These are phyloP conservation scores for Paratinospora sagittata DNA, from an alignment of 164 flowering plant species.

Conservation along the genomic window DNA sequence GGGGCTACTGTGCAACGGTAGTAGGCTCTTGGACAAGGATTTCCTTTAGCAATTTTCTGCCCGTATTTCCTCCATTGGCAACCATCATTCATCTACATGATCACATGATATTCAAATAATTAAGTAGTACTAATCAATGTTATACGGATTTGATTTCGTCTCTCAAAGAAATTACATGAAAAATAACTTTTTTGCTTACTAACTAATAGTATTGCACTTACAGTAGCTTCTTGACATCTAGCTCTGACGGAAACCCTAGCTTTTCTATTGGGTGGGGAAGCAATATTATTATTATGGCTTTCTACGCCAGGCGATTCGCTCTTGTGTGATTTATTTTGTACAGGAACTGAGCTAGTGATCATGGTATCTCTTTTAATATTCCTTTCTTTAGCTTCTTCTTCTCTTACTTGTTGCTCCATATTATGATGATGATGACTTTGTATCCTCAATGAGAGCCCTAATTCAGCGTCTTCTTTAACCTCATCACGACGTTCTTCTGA, in stretches of 20 bases:
- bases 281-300: conserved; percentile 2
- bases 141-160: neutral
- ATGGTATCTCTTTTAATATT: conserved; percentile 9
- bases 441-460: conserved; percentile 55
- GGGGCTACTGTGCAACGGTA: conserved; percentile 73
- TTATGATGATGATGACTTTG: conserved; percentile 15
- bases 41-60: conserved; percentile 70
- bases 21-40: conserved; percentile 77
- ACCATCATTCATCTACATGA: conserved; percentile 71
- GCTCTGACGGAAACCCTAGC: conserved; percentile 86
- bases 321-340: conserved; percentile 23
- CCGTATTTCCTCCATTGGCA: conserved; percentile 88
- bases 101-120: no score
- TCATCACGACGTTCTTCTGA: conserved; percentile 21
- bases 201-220: conserved; percentile 29
- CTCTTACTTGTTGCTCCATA: conserved; percentile 10
- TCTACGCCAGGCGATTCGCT: conserved; percentile 29
- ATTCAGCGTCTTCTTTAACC: conserved; percentile 21
- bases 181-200: neutral
- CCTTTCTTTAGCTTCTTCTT: conserved; percentile 14
- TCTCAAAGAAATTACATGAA: neutral
- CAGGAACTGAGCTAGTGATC: conserved; percentile 1
- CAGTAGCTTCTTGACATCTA: conserved; percentile 70
- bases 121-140: neutral
- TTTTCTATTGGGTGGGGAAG: conserved; percentile 46